phyloP scores from a whole-genome alignment of 2,329 filamentous ascomycete species.

The Aspergillus luchuensis region DNA sequence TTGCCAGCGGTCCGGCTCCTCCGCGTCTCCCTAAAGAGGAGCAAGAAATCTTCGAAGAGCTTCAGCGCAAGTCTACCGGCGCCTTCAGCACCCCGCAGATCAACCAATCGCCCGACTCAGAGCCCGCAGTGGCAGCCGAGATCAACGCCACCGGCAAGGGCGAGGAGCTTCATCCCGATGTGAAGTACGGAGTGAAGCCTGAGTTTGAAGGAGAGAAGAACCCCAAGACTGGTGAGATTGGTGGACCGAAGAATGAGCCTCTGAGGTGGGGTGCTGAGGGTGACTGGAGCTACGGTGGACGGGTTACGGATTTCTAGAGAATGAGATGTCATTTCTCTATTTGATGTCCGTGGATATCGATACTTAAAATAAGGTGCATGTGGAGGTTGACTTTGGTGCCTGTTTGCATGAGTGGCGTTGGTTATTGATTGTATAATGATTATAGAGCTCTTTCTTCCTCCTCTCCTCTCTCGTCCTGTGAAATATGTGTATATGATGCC shows the following conservation, averaged over 20 bases:
- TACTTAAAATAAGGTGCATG: not conserved
- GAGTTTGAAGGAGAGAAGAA: conserved; percentile 94
- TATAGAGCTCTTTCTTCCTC: not conserved
- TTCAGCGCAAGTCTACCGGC: conserved; percentile 75
- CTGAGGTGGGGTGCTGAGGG: conserved; percentile 77
- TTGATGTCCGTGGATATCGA: not conserved
- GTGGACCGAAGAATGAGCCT: conserved; percentile 96
- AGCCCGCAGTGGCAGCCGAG: conserved; percentile 30
- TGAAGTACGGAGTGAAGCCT: conserved; percentile 75
- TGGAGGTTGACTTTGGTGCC: not conserved
- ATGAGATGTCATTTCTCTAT: too few relatives aligned
- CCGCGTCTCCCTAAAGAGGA: conserved; percentile 85
- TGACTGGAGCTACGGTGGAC: conserved; percentile 92
- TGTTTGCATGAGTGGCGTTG: conserved; percentile 29
- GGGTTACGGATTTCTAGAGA: conserved; percentile 82
- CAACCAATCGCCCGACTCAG: conserved; percentile 52
- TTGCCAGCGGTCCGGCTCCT: conserved; percentile 64
- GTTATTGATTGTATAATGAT: conserved; percentile 9
- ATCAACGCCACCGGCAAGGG: conserved; percentile 60
- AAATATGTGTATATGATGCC: not conserved
- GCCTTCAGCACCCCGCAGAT: conserved; percentile 69
- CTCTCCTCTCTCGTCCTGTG: not conserved
- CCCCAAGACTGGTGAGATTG: conserved; percentile 91
- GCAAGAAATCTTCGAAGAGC: conserved; percentile 85
- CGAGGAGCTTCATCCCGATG: conserved; percentile 68